Evolutionary conservation across 169 alveolate genomes (phyloP).

Genomic region (Plasmodium sp.): DNA sequence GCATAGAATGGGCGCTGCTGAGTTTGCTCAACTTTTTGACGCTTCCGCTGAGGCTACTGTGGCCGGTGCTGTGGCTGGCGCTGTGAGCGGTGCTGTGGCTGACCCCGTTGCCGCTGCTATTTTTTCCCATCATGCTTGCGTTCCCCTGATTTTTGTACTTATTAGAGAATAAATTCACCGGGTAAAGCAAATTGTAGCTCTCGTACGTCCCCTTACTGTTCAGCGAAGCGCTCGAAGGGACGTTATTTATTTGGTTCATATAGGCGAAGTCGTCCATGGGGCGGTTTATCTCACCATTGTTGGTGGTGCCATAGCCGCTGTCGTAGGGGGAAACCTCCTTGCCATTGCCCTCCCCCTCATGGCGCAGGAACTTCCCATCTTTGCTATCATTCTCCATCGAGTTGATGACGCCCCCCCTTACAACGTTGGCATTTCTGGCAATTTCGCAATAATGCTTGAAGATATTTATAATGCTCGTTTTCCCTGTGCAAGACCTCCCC

Average conservation of each 20-base stretch:
- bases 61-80: neutral
- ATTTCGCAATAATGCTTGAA: constrained; percentile 62
- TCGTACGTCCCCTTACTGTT: constrained; percentile 21
- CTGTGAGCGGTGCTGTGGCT: neutral
- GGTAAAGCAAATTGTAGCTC: constrained; percentile 37
- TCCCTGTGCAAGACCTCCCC: constrained; percentile 69
- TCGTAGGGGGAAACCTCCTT: neutral
- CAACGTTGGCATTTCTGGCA: neutral
- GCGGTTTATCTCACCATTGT: neutral
- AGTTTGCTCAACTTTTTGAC: constrained; percentile 13
- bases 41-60: neutral
- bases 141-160: constrained; percentile 38
- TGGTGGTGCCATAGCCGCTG: neutral
- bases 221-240: neutral
- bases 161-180: constrained; percentile 36
- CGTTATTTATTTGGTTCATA: constrained; percentile 8
- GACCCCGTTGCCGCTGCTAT: neutral
- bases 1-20: constrained; percentile 31
- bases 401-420: neutral
- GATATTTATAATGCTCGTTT: constrained; percentile 69
- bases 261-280: neutral
- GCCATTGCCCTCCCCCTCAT: neutral
- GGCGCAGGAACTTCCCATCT: neutral
- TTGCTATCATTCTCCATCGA: neutral
- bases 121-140: constrained; percentile 11